These are phyloP conservation scores for Aspergillus vadensis DNA, from an alignment of 2,329 filamentous ascomycete genomes.

Conservation along the genomic window DNA sequence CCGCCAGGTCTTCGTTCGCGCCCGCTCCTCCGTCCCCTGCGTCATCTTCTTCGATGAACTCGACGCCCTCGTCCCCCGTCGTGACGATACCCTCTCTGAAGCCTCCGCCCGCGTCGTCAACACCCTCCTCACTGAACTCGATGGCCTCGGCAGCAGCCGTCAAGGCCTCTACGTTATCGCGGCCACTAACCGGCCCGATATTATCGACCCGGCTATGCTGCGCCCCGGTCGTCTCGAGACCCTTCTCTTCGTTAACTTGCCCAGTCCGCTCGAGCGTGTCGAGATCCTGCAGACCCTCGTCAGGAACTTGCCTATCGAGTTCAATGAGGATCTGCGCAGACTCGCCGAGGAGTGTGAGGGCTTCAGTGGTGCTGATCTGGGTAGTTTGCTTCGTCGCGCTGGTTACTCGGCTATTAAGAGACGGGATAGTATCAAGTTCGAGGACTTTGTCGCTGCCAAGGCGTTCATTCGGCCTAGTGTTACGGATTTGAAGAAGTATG, in stretches of 20 bases:
- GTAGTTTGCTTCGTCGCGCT: conserved; percentile 60
- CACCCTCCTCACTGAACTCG: conserved; percentile 89
- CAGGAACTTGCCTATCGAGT: conserved; percentile 55
- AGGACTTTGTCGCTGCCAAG: conserved; percentile 47
- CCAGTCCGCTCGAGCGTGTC: conserved; percentile 73
- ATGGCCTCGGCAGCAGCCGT: conserved; percentile 73
- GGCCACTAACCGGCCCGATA: conserved; percentile 92
- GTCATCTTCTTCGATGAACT: conserved; percentile 98
- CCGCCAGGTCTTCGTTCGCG: conserved; percentile 85
- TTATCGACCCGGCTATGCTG: conserved; percentile 94
- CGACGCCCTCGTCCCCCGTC: conserved; percentile 83
- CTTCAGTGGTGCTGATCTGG: conserved; percentile 73
- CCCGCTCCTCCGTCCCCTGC: conserved; percentile 82
- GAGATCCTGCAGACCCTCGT: conserved; percentile 76
- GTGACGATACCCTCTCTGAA: conserved; percentile 77
- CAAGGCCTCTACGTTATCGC: conserved; percentile 91
- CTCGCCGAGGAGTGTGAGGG: conserved; percentile 74
- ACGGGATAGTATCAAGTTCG: conserved; percentile 49
- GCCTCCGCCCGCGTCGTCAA: conserved; percentile 89
- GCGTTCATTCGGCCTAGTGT: conserved; percentile 52
- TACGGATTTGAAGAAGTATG: conserved; percentile 60
- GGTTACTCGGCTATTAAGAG: conserved; percentile 59
- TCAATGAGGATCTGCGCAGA: conserved; percentile 57
- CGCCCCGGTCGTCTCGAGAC: conserved; percentile 87
- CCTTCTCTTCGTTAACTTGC: conserved; percentile 85